Percentiles rank a stretch among this genome's conserved stretches.
Evolutionary conservation across 2,329 filamentous ascomycete genomes (phyloP).

Genomic region (Exophiala phaeomuriformis): DNA sequence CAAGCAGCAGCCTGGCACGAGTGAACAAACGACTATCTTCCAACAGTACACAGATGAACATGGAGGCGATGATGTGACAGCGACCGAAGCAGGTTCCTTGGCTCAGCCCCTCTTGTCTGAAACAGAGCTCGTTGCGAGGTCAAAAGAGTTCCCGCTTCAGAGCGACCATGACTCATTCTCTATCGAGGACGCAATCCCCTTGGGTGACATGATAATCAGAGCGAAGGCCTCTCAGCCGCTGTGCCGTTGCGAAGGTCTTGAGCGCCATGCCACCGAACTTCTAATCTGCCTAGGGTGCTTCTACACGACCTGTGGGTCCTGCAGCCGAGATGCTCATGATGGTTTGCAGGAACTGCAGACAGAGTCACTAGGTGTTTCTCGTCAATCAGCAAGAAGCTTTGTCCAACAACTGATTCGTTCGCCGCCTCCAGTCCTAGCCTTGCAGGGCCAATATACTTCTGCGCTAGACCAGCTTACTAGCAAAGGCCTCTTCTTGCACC

Average conservation of each 20-base stretch:
- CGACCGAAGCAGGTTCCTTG: not conserved
- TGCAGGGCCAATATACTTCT: not conserved
- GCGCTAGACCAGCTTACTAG: not conserved
- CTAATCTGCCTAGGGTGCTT: conserved; percentile 16
- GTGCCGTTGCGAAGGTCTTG: conserved; percentile 53
- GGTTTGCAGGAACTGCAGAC: not conserved
- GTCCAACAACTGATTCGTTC: not conserved
- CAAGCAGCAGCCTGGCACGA: not conserved
- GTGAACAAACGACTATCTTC: conserved; percentile 5
- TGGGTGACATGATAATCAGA: conserved; percentile 1
- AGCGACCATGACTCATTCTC: not conserved
- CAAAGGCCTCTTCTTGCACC: conserved; percentile 19
- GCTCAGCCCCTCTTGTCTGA: not conserved
- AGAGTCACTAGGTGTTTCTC: not conserved
- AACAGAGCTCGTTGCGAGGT: not conserved
- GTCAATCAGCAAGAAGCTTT: conserved; percentile 3
- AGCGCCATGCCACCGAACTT: conserved; percentile 29
- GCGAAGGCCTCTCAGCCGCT: conserved; percentile 31
- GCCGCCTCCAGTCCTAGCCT: conserved; percentile 7
- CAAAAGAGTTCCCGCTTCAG: not conserved
- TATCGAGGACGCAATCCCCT: not conserved
- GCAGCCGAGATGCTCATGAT: conserved; percentile 15
- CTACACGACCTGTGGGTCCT: conserved; percentile 18
- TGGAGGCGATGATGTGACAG: not conserved
- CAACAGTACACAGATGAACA: not conserved